A percentile compares a stretch with the other conserved stretches of the same genome.
These are phyloP conservation scores for Colletotrichum lindemuthianum DNA, from an alignment of 2,329 filamentous ascomycete species.

Conservation along the genomic window DNA sequence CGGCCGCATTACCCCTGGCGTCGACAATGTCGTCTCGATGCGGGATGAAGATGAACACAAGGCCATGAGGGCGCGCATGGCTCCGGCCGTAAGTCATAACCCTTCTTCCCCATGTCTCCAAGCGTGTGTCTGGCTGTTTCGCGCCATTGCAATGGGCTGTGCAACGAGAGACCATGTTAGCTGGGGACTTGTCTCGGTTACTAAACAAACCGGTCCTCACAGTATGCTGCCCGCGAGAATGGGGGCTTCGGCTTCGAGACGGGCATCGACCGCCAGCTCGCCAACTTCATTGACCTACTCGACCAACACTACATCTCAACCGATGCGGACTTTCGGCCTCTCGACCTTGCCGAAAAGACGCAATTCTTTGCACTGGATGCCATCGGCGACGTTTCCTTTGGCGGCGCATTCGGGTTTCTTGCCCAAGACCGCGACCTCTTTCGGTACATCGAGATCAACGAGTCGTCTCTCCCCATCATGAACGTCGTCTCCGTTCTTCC, in stretches of 20 bases:
- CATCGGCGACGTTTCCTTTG: conserved; percentile 63
- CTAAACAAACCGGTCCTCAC: conserved; percentile 8
- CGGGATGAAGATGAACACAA: conserved; percentile 48
- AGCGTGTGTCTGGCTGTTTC: background rate
- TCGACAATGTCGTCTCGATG: conserved; percentile 49
- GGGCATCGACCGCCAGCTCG: conserved; percentile 51
- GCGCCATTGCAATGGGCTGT: background rate
- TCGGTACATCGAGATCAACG: conserved; percentile 54
- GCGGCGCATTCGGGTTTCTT: conserved; percentile 61
- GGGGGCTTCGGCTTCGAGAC: conserved; percentile 53
- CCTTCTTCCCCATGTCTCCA: background rate
- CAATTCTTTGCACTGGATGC: conserved; percentile 65
- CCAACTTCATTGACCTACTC: conserved; percentile 55
- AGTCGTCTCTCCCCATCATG: conserved; percentile 53
- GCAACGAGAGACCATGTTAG: background rate
- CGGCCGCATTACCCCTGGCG: conserved; percentile 48
- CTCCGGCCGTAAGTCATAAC: conserved; percentile 48
- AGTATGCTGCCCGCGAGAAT: conserved; percentile 64
- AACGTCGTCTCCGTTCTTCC: conserved; percentile 55
- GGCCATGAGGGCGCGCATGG: conserved; percentile 55
- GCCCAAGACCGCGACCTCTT: conserved; percentile 59
- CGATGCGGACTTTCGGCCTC: conserved; percentile 43
- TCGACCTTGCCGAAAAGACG: conserved; percentile 61
- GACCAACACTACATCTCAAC: conserved; percentile 57
- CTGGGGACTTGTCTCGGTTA: background rate